Evolutionary conservation across 2,329 filamentous ascomycete genomes (phyloP).

Genomic region (Xylaria multiplex): DNA sequence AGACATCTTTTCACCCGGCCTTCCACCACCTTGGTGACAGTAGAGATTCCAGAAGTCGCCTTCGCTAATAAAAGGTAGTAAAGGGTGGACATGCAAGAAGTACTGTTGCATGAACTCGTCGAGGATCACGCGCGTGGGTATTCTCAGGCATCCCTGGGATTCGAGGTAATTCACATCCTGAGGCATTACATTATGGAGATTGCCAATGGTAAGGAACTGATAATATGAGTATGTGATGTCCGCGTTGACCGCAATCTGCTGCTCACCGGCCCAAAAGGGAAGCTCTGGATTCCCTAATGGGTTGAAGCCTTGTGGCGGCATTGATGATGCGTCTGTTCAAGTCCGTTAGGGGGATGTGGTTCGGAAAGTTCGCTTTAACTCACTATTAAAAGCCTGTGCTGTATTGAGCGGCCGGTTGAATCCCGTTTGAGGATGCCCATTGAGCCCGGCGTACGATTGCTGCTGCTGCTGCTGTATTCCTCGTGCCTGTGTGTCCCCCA

Average conservation of each 20-base stretch:
- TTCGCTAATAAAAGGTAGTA: constrained; percentile 57
- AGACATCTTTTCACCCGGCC: constrained; percentile 49
- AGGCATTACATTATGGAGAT: constrained; percentile 53
- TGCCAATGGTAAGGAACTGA: constrained; percentile 55
- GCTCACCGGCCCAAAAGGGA: constrained; percentile 46
- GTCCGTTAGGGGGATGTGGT: constrained; percentile 3
- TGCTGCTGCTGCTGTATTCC: constrained; percentile 32
- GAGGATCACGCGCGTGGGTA: constrained; percentile 55
- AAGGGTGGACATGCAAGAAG: constrained; percentile 59
- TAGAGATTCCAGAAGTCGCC: constrained; percentile 61
- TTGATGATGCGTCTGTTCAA: constrained; percentile 22
- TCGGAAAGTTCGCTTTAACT: constrained; percentile 9
- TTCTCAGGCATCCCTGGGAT: constrained; percentile 57
- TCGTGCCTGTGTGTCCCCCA: constrained; percentile 25
- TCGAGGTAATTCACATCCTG: constrained; percentile 60
- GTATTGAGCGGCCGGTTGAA: constrained; percentile 37
- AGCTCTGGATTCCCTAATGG: constrained; percentile 38
- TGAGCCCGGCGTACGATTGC: constrained; percentile 28
- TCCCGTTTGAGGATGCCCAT: constrained; percentile 29
- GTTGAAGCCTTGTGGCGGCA: constrained; percentile 40
- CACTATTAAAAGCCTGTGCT: constrained; percentile 37
- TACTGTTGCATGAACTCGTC: constrained; percentile 61
- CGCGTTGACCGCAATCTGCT: constrained; percentile 44
- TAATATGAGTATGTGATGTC: constrained; percentile 57
- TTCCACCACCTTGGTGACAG: constrained; percentile 41